Percentiles rank a stretch among this genome's conserved stretches.
Evolutionary conservation across 352 stramenopile genomes (phyloP).

Genomic region (Pythium phragmiticola): DNA sequence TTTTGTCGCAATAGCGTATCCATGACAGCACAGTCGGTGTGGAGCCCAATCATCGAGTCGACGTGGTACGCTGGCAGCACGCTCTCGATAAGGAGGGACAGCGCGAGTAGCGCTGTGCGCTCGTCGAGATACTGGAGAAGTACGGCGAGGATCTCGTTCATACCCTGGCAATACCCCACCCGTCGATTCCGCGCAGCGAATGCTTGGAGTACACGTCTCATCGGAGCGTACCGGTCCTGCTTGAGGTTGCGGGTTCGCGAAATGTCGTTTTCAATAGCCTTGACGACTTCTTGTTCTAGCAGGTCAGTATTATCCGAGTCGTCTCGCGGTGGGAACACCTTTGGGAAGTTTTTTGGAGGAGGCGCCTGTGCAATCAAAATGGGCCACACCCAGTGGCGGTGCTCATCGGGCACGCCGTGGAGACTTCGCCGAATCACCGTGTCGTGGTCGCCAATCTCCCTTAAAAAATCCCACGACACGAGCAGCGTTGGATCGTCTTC

Average conservation of each 20-base stretch:
- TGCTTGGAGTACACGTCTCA: conserved; percentile 66
- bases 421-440: conserved; percentile 47
- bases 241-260: conserved; percentile 60
- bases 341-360: conserved; percentile 23
- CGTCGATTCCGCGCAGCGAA: conserved; percentile 76
- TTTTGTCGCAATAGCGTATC: conserved; percentile 79
- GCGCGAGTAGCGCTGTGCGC: conserved; percentile 49
- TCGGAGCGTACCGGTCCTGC: conserved; percentile 48
- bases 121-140: conserved; percentile 73
- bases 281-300: conserved; percentile 66
- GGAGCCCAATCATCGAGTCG: conserved; percentile 82
- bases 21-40: conserved; percentile 83
- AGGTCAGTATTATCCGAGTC: conserved; percentile 24
- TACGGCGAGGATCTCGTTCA: conserved; percentile 82
- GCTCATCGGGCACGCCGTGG: conserved; percentile 57
- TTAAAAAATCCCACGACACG: conserved; percentile 44
- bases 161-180: conserved; percentile 83
- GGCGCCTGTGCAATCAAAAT: conserved; percentile 55
- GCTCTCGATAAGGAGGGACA: conserved; percentile 73
- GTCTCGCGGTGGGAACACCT: conserved; percentile 15
- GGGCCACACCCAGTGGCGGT: conserved; percentile 71
- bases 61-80: conserved; percentile 79
- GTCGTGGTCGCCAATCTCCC: conserved; percentile 29
- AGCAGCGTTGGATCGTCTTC: conserved; percentile 19
- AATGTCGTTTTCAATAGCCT: conserved; percentile 84